These are phyloP conservation scores for Globisporangium cystogenes DNA, from an alignment of 352 stramenopile genomes.

Conservation along the genomic window DNA sequence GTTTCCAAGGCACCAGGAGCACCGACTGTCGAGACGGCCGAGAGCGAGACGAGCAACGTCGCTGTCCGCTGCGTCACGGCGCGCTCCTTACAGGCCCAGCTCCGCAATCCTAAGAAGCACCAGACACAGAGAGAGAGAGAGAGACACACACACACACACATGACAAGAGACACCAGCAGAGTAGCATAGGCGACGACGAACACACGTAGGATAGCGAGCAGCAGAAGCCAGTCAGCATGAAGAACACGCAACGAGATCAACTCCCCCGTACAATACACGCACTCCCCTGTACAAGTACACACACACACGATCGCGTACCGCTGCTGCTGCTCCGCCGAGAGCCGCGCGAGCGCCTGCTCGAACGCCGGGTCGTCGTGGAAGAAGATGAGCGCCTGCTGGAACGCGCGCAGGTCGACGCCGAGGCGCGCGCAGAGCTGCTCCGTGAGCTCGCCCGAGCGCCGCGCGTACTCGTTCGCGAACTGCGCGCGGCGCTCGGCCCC, in stretches of 20 bases:
- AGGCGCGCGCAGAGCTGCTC: slow-evolving; percentile 41
- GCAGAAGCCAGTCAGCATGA: not conserved
- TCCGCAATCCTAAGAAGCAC: not conserved
- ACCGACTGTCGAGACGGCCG: too few relatives aligned
- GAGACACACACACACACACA: not conserved
- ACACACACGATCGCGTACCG: slow-evolving; percentile 24
- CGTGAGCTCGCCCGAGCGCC: slow-evolving; percentile 53
- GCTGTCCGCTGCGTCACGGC: not conserved
- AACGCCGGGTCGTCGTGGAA: slow-evolving; percentile 73
- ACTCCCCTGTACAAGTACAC: not conserved
- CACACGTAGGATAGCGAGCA: not conserved
- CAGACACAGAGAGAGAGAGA: not conserved
- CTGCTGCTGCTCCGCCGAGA: slow-evolving; percentile 63
- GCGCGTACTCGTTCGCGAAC: slow-evolving; percentile 63
- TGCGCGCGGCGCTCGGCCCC: slow-evolving; percentile 37
- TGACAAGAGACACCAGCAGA: not conserved
- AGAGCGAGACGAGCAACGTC: not conserved
- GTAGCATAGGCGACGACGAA: not conserved
- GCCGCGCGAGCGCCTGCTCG: slow-evolving; percentile 50
- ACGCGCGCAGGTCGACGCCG: slow-evolving; percentile 57
- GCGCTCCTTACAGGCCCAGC: not conserved
- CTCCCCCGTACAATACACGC: not conserved
- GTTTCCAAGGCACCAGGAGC: not conserved
- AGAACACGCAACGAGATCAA: slow-evolving; percentile 10
- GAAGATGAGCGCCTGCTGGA: slow-evolving; percentile 70